phyloP scores from a whole-genome alignment of 2,329 filamentous ascomycete genomes.

The Cladophialophora exuberans region DNA sequence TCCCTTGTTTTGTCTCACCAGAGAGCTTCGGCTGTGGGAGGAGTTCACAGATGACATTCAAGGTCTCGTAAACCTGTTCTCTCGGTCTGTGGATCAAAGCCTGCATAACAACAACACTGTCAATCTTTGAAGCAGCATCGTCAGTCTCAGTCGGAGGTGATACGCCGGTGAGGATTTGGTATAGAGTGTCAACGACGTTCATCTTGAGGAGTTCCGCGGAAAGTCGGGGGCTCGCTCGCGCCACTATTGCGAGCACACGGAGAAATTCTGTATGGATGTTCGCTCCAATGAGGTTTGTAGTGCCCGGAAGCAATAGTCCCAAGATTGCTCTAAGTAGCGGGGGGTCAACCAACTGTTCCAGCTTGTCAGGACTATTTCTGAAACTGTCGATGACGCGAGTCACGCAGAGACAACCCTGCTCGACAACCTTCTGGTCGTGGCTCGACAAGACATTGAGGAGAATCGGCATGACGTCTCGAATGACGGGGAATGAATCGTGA shows the following conservation, averaged over 20 bases:
- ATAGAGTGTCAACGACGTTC: slow-evolving; percentile 95
- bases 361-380: slow-evolving; percentile 80
- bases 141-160: slow-evolving; percentile 81
- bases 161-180: slow-evolving; percentile 94
- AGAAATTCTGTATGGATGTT: slow-evolving; percentile 97
- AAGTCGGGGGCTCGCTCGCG: slow-evolving; percentile 81
- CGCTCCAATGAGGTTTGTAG: slow-evolving; percentile 90
- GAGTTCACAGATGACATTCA: slow-evolving; percentile 96
- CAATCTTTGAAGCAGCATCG: slow-evolving; percentile 81
- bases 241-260: slow-evolving; percentile 85
- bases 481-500: slow-evolving; percentile 87
- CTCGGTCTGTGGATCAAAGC: slow-evolving; percentile 92
- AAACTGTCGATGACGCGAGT: slow-evolving; percentile 97
- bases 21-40: slow-evolving; percentile 73
- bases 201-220: slow-evolving; percentile 92
- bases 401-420: slow-evolving; percentile 94
- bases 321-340: slow-evolving; percentile 84
- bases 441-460: slow-evolving; percentile 86
- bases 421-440: slow-evolving; percentile 94
- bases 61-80: slow-evolving; percentile 94
- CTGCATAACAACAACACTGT: slow-evolving; percentile 98
- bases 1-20: slow-evolving; percentile 51
- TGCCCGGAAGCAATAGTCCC: slow-evolving; percentile 85
- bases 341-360: slow-evolving; percentile 90
- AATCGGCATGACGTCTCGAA: slow-evolving; percentile 95